phyloP scores from a whole-genome alignment of 116 monocot species.

The Papilionanthe hybrid region DNA sequence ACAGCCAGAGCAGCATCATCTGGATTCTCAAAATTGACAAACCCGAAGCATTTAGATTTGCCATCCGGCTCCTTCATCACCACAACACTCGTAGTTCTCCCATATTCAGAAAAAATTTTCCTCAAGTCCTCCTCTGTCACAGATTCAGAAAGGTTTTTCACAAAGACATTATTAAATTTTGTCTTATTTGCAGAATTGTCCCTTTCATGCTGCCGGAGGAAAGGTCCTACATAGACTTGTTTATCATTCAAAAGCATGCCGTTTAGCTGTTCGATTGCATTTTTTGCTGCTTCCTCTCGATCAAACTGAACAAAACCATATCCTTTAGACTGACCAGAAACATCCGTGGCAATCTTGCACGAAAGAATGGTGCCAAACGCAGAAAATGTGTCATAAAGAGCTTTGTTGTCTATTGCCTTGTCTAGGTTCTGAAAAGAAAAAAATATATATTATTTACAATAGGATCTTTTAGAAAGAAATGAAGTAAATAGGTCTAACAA shows the following conservation, averaged over 20 bases:
- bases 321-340: conserved; percentile 28
- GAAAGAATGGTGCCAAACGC: conserved; percentile 24
- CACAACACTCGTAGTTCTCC: conserved; percentile 21
- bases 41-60: conserved; percentile 29
- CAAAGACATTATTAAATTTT: conserved; percentile 28
- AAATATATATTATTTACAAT: neutral
- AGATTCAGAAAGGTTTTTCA: conserved; percentile 25
- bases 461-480: neutral
- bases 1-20: conserved; percentile 27
- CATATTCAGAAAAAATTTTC: conserved; percentile 22
- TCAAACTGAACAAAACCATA: conserved; percentile 34
- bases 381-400: conserved; percentile 30
- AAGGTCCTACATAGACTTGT: conserved; percentile 25
- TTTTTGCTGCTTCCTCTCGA: conserved; percentile 25
- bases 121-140: conserved; percentile 20
- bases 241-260: conserved; percentile 28
- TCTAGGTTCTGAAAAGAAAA: conserved; percentile 21
- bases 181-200: conserved; percentile 9
- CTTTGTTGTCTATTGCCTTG: conserved; percentile 31
- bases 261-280: conserved; percentile 24
- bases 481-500: neutral
- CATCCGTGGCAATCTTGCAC: conserved; percentile 24
- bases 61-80: conserved; percentile 27
- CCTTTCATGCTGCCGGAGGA: conserved; percentile 25
- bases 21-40: conserved; percentile 31